phyloP scores from a whole-genome alignment of 1,139 yeast species.

The Chernovozyma sophiae-reginae region DNA sequence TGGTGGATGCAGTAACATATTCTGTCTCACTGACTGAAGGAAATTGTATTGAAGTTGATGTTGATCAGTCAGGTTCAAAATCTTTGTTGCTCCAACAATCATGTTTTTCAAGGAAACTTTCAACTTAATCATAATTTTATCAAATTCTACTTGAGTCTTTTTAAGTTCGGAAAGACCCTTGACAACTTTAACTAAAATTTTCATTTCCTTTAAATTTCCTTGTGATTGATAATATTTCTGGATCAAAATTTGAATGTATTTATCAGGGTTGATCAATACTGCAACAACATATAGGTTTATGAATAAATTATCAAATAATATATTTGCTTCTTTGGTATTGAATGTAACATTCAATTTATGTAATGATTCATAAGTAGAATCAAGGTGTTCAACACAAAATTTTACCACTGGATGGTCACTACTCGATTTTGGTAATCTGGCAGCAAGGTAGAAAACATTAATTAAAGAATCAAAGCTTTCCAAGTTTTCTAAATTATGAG shows the following conservation, averaged over 20 bases:
- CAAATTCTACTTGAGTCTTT: conserved; percentile 21
- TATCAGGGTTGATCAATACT: conserved; percentile 35
- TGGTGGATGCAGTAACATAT: conserved; percentile 1
- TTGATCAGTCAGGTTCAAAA: conserved; percentile 17
- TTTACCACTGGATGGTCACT: conserved; percentile 37
- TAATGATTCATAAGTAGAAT: conserved; percentile 31
- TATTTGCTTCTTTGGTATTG: conserved; percentile 16
- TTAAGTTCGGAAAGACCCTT: conserved; percentile 32
- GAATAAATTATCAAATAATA: conserved; percentile 23
- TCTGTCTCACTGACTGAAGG: background rate
- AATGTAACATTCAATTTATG: conserved; percentile 15
- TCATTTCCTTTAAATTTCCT: conserved; percentile 28
- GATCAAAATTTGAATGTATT: conserved; percentile 24
- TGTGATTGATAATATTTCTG: conserved; percentile 22
- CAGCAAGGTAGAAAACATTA: conserved; percentile 41
- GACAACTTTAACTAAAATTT: conserved; percentile 36
- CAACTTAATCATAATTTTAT: conserved; percentile 20
- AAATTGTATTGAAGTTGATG: background rate
- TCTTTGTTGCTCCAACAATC: conserved; percentile 28
- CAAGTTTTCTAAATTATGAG: conserved; percentile 31
- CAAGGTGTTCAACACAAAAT: conserved; percentile 40
- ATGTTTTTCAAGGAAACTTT: conserved; percentile 23
- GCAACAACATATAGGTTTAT: conserved; percentile 43
- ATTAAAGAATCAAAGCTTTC: conserved; percentile 43
- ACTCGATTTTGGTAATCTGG: conserved; percentile 20